A percentile compares a stretch with the other conserved stretches of the same genome.
Conservation (phyloP, 164 flowering plant species). For the Hamamelis virginiana region DNA sequence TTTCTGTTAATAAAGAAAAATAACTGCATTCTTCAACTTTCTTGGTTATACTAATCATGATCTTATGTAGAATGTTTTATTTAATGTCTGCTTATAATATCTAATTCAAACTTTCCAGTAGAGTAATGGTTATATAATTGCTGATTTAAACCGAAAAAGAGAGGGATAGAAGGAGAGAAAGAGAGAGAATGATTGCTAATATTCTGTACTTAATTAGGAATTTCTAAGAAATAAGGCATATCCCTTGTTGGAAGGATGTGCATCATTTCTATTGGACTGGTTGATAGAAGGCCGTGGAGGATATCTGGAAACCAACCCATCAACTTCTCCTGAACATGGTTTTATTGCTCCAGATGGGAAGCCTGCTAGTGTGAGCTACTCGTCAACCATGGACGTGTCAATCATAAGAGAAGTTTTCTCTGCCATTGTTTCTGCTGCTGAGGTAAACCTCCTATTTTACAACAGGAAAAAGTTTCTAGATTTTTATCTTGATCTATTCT, state of each 20-base stretch:
- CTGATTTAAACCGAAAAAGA: not conserved
- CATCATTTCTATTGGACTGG: conserved; percentile 86
- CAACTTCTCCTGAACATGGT: conserved; percentile 93
- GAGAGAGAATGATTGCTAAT: conserved; percentile 8
- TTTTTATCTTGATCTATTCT: not conserved
- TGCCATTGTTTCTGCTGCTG: conserved; percentile 68
- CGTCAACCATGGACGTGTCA: conserved; percentile 92
- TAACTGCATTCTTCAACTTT: not conserved
- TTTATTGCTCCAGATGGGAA: conserved; percentile 87
- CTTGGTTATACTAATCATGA: conserved; percentile 1
- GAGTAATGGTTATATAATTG: not conserved
- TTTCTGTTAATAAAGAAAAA: not conserved
- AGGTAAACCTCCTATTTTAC: conserved; percentile 40
- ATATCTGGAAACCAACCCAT: conserved; percentile 83
- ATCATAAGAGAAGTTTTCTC: conserved; percentile 82
- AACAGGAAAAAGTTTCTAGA: not conserved
- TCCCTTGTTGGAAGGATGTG: conserved; percentile 80
- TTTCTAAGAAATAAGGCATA: conserved; percentile 78
- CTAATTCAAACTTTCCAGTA: not conserved
- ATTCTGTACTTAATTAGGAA: conserved; percentile 34
- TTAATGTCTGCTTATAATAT: too few relatives aligned
- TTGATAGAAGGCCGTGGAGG: conserved; percentile 73
- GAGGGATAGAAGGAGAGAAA: not conserved
- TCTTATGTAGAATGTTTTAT: too few relatives aligned
- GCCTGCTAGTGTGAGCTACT: conserved; percentile 89